Conservation (phyloP, 2,329 filamentous ascomycete species). For the Hypoxylon sp. region DNA sequence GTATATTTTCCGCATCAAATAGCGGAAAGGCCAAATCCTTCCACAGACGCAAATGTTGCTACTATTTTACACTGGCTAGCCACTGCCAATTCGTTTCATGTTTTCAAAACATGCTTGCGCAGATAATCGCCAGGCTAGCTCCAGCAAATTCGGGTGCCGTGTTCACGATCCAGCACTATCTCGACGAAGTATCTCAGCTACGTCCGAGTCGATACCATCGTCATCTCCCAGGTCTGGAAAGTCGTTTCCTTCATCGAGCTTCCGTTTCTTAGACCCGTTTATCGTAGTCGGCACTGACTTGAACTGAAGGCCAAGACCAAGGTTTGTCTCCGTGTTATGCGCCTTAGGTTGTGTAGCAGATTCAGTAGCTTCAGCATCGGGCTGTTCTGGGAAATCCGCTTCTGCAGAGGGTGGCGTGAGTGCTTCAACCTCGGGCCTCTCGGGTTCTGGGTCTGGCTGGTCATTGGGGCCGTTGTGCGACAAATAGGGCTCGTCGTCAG, state of each 20-base stretch:
- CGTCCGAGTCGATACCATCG: constrained; percentile 70
- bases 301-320: constrained; percentile 61
- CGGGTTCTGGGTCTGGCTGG: constrained; percentile 70
- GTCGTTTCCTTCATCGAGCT: constrained; percentile 66
- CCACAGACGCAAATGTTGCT: constrained; percentile 2
- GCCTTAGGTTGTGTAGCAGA: constrained; percentile 47
- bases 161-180: constrained; percentile 54
- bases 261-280: constrained; percentile 71
- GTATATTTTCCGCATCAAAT: background rate
- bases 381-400: constrained; percentile 43
- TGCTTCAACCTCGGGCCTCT: constrained; percentile 86
- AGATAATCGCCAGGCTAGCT: background rate
- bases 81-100: background rate
- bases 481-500: constrained; percentile 68
- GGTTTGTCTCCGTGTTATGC: constrained; percentile 59
- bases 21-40: background rate
- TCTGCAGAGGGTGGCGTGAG: constrained; percentile 82
- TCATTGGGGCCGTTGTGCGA: constrained; percentile 63
- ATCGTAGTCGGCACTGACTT: constrained; percentile 65
- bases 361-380: constrained; percentile 46
- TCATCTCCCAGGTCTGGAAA: constrained; percentile 69
- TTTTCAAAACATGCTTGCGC: constrained; percentile 1
- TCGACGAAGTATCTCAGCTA: constrained; percentile 68
- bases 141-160: background rate
- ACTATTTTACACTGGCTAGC: constrained; percentile 15